Base-by-base conservation (phyloP, 164 flowering plant genomes). In the Amborella trichopoda region DNA sequence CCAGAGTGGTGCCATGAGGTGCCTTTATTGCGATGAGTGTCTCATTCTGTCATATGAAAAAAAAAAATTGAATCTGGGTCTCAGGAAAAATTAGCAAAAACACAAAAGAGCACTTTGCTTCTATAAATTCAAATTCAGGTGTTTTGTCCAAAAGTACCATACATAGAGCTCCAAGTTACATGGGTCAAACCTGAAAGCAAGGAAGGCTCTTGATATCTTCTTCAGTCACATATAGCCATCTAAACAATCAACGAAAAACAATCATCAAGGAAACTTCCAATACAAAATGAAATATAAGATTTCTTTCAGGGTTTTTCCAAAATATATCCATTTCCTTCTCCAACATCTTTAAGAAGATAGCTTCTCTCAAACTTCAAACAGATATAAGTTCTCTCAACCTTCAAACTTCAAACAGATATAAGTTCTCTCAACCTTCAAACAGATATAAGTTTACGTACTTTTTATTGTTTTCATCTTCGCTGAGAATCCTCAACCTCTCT, bases 381-480 rank as follows among this genome's bases (percentile, higher is more conserved):
- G 10, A 26, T 23, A 5, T 10, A 6, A 18, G 25, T 22, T 26
- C 17, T 19, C 12, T 24, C 18, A 10, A 14, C 28, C 22, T 2
- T 2, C 2, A 16, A 46, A 4, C 11, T 18, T 11, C 5, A 46
- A 4, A 26, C 23, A 42, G 11, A 6, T 25, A 17, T 22, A 13
- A 26, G 19, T 39, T 9, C 10, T 39, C 5, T 5, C 10, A 39
- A 39, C 13, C 17, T 16, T 16, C n/a, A 20, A 37, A 20, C n/a
- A 13, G 18, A 20, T 5, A 13, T 14, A 20, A 37, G 40, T 14
- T 5, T 5, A 13, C 4, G 40, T 74, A 87, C 99, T 65, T 83
- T 52, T 78, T 77, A 61, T 82, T 80, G 62, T 71, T 70, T 57
- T 84, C 95, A 56, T 83, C 88, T 69, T 91, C 96, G 45, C 99